Base-by-base conservation (phyloP, 352 stramenopile genomes). In the Hyaloperonospora arabidopsidis region DNA sequence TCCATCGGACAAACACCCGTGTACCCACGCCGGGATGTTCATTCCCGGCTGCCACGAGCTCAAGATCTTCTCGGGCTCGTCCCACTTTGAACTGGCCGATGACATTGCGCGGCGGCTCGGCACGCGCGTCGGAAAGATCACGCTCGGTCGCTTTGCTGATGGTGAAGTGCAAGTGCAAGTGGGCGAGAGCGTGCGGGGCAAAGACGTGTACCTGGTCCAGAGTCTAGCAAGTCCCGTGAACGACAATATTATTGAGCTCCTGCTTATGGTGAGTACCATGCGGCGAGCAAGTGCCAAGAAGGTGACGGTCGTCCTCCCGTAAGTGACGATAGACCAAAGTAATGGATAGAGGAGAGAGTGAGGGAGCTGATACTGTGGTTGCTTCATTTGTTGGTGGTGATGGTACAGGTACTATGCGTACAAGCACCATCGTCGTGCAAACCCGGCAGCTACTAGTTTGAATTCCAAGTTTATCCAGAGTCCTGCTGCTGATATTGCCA, bases 141-240 rank as follows among this genome's bases (percentile, higher is more conserved):
- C 82, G 57, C 75, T 96, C 25, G 81, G 84, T 2, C 80, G 86
- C 44, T 97, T 97, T 63, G 86, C 89, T 0, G 91, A 97, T 52
- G 91, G 91, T 38, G 91, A 97, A 52, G 89, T 97, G 53, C 87
- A 93, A 52, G 79, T 97, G 41, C 86, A 97, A 58, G 87, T 97
- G 48, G 86, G 90, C 39, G 91, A 97, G 69, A 95, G 78, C 41
- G 85, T 97, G 49, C 83, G 89, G 36, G 89, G 90, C 38, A 96
- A 96, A 72, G 92, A 98, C 63, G 89, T 97, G 44, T 98, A 97
- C 68, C 70, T 97, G 36, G 84, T 97, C 50, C 92, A 98, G 76
- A 95, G 85, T 58, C 84, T 95, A 21, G 79, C 85, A 32, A 88
- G 74, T 45, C 92, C 92, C 13, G 89, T 97, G 46, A 97, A 97